Percentiles rank a stretch among this genome's conserved stretches.
Evolutionary conservation across 192 early-diverging fungal genomes (phyloP).

Genomic region (Coemansia sp.): DNA sequence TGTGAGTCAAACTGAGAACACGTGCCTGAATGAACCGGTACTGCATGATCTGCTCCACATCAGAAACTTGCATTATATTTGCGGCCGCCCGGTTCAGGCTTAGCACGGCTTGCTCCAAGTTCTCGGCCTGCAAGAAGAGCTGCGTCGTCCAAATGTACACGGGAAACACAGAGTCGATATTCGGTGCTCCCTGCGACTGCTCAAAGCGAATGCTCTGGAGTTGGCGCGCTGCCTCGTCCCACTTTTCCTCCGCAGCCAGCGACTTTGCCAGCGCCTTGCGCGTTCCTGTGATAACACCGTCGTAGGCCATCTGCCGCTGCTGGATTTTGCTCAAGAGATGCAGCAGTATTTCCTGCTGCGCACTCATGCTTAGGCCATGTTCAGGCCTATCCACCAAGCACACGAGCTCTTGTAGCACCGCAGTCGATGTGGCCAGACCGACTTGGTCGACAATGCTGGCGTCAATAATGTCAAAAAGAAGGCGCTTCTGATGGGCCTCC

Average conservation of each 20-base stretch:
- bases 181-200: constrained; percentile 71
- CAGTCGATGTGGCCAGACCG: constrained; percentile 73
- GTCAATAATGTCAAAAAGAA: constrained; percentile 40
- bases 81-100: constrained; percentile 83
- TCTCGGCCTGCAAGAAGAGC: constrained; percentile 82
- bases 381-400: constrained; percentile 56
- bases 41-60: constrained; percentile 57
- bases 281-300: constrained; percentile 57
- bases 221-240: constrained; percentile 80
- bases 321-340: constrained; percentile 70
- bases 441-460: constrained; percentile 66
- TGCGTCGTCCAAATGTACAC: constrained; percentile 87
- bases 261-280: constrained; percentile 75
- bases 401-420: constrained; percentile 72
- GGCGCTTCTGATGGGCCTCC: neutral
- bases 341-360: constrained; percentile 61
- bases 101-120: constrained; percentile 73
- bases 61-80: constrained; percentile 58
- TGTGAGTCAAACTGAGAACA: constrained; percentile 79
- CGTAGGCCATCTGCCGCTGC: constrained; percentile 80
- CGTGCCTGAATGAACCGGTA: constrained; percentile 83
- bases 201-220: constrained; percentile 91
- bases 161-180: constrained; percentile 68
- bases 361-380: constrained; percentile 29
- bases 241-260: constrained; percentile 72